A percentile compares a stretch with the other conserved stretches of the same genome.
These are phyloP conservation scores for Xerocomellus amylosporus DNA, from an alignment of 768 basidiomycete genomes.

Conservation along the genomic window DNA sequence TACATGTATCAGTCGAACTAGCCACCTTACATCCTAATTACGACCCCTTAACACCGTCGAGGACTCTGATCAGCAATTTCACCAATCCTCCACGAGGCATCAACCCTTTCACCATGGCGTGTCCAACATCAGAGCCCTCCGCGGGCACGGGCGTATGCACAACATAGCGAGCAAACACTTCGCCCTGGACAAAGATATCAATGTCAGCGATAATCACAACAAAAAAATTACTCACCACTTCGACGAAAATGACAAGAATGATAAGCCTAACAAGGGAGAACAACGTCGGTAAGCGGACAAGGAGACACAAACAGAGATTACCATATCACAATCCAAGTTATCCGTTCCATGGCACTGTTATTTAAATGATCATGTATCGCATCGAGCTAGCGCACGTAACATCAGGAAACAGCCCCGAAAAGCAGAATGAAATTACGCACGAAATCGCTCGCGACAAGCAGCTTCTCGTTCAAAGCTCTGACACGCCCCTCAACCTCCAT, in stretches of 20 bases:
- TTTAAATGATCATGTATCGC: constrained; percentile 94
- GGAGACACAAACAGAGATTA: constrained; percentile 39
- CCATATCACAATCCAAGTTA: constrained; percentile 80
- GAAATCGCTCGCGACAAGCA: constrained; percentile 85
- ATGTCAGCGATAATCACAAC: neutral
- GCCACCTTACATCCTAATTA: neutral
- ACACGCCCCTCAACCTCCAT: constrained; percentile 88
- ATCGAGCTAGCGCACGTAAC: constrained; percentile 56
- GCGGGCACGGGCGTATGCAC: constrained; percentile 45
- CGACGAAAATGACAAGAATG: constrained; percentile 85
- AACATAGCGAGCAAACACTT: constrained; percentile 72
- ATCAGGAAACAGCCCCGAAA: neutral
- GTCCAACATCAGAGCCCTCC: neutral
- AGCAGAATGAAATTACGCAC: constrained; percentile 43
- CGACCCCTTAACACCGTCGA: constrained; percentile 15
- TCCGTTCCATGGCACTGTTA: constrained; percentile 83
- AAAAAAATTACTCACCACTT: constrained; percentile 51
- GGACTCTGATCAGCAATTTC: constrained; percentile 15
- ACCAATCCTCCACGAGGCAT: constrained; percentile 27
- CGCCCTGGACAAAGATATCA: constrained; percentile 48
- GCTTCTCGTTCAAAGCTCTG: constrained; percentile 81
- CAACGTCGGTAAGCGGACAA: constrained; percentile 36
- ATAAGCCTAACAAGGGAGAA: constrained; percentile 63
- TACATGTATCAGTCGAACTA: neutral
- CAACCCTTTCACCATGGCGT: constrained; percentile 8